phyloP scores from a whole-genome alignment of 1,139 yeast genomes.

The Candida labiduridarum region DNA sequence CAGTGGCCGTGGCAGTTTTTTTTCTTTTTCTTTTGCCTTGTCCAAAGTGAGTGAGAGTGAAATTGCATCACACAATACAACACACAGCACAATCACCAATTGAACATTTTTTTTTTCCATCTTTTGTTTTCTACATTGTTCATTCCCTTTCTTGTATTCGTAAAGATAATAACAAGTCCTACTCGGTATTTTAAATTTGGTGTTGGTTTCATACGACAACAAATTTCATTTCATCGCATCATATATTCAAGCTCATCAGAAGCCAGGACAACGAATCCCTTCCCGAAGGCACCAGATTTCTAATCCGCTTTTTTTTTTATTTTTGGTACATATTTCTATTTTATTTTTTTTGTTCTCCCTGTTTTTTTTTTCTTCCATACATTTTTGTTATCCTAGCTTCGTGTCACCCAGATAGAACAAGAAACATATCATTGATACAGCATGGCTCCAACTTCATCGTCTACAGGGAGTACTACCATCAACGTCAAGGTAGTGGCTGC shows the following conservation, averaged over 20 bases:
- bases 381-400: not conserved
- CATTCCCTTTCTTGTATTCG: too few species aligned
- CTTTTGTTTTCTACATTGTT: not conserved
- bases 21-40: not conserved
- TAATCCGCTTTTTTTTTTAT: conserved; percentile 2
- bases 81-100: not conserved
- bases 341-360: conserved; percentile 3
- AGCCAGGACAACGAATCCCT: not conserved
- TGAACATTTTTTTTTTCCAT: not conserved
- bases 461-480: conserved; percentile 31
- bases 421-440: not conserved
- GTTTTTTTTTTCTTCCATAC: not conserved
- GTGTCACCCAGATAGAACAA: not conserved
- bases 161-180: too few species aligned
- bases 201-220: not conserved
- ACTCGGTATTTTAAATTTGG: too few species aligned
- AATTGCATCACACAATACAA: not conserved
- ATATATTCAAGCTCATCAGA: not conserved
- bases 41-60: not conserved
- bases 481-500: conserved; percentile 90
- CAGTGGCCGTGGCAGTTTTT: not conserved
- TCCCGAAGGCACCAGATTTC: not conserved
- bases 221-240: not conserved
- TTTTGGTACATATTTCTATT: not conserved
- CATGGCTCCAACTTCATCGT: conserved; percentile 7